A percentile compares a stretch with the other conserved stretches of the same genome.
Evolutionary conservation across 1,284 basidiomycete genomes (phyloP).

Genomic region (Irpex sp.): DNA sequence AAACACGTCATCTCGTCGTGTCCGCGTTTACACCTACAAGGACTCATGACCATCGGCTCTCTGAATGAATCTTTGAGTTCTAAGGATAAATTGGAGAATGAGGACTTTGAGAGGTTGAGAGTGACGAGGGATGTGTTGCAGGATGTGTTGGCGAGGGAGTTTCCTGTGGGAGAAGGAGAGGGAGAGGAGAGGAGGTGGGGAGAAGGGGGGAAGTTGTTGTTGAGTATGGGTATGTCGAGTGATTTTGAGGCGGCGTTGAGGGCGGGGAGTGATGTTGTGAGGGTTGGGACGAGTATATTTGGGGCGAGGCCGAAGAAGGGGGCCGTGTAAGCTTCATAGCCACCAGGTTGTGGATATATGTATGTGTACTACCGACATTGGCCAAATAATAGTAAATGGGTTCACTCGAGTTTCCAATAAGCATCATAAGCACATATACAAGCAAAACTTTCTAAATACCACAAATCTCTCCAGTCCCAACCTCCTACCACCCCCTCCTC

Average conservation of each 20-base stretch:
- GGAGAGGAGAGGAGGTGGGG: constrained; percentile 39
- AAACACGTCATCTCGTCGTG: constrained; percentile 71
- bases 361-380: too few species aligned
- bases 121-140: constrained; percentile 60
- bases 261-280: constrained; percentile 84
- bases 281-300: constrained; percentile 93
- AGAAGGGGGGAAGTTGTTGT: constrained; percentile 53
- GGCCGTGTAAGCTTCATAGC: constrained; percentile 2
- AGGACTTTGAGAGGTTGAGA: constrained; percentile 78
- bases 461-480: too few species aligned
- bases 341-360: too few species aligned
- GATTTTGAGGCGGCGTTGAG: constrained; percentile 88
- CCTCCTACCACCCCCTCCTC: constrained; percentile 13
- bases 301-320: constrained; percentile 64
- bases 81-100: constrained; percentile 63
- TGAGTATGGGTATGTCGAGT: constrained; percentile 99
- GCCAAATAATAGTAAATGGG: too few species aligned
- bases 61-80: constrained; percentile 64
- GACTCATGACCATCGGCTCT: constrained; percentile 97
- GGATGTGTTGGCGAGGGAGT: constrained; percentile 16
- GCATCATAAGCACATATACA: too few species aligned
- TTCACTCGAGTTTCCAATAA: too few species aligned
- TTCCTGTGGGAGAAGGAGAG: constrained; percentile 13
- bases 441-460: not conserved
- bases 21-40: constrained; percentile 72